Evolutionary conservation across 768 basidiomycete species (phyloP), one percentile per base, ranked within the genome.

Genomic region (Amanita rimosa): DNA sequence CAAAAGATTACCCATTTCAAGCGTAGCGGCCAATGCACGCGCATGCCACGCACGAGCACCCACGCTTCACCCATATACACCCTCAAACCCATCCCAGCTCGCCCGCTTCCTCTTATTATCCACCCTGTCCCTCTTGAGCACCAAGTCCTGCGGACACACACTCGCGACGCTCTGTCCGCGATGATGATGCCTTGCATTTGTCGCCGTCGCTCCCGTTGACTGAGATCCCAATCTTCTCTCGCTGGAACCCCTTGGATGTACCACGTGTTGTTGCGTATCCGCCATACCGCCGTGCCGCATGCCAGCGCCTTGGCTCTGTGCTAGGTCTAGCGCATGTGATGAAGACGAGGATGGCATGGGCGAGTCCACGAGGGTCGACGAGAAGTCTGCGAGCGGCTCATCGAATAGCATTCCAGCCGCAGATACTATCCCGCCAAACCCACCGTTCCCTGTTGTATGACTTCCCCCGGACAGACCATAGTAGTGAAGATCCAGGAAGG

Each of bases 401-500:
- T 49, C 48, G n/a, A 49, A 63, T 36, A 56, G 52, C 38, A 58
- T 54, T 29, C 51, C 47, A 35, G 40, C 44, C 16, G 50, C 52
- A 19, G 52, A 50, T 10, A 57, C 54, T 24, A 45, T 53, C 26
- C 55, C 41, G n/a, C 53, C 54, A 21, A 58, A 41, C 11, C 52
- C 50, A 4, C 46, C 46, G 14, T 57, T 55, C 5, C 37, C 34
- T 4, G 40, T 19, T 2, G 36, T n/a, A 16, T 39, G 36, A 21
- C 29, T 44, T 34, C 26, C 48, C 24, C 10, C 38, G 16, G 43
- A 34, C 33, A 31, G 42, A 41, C 37, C 53, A 54, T 80, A 81
- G 59, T 85, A 85, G 58, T 87, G 85, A 61, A 87, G 59, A 59
- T 87, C 85, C 48, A 87, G 68, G 63, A 84, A 87, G 2, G 83